Conservation (phyloP, 73 alveolate genomes). For the Tetrahymena borealis region DNA sequence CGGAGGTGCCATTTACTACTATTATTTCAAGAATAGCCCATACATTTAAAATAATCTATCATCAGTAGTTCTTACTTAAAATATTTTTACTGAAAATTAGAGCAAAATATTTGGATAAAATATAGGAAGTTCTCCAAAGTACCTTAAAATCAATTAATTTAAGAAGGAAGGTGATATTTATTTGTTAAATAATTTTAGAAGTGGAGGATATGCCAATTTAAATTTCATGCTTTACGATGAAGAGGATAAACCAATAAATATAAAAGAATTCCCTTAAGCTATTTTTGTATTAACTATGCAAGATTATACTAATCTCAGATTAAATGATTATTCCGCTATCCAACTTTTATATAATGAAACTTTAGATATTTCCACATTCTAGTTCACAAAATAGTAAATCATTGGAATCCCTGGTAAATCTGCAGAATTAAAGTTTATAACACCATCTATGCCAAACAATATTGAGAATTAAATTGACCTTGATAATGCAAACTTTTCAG, state of each 20-base stretch:
- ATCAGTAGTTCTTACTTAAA: not conserved
- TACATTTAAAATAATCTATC: not conserved
- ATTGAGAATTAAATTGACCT: too few relatives aligned
- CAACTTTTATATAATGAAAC: not conserved
- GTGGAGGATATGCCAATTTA: not conserved
- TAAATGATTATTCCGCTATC: not conserved
- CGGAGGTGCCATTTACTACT: not conserved
- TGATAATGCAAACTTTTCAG: too few relatives aligned
- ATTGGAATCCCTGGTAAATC: not conserved
- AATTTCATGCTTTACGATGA: not conserved
- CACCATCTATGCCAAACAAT: slow-evolving; percentile 2
- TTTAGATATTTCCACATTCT: not conserved
- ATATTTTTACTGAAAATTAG: not conserved
- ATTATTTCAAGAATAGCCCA: not conserved
- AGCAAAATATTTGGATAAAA: not conserved
- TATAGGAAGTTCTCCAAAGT: not conserved
- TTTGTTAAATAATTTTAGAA: not conserved
- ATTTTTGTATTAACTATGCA: not conserved
- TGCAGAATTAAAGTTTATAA: not conserved
- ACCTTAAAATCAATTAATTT: not conserved
- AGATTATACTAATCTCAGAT: not conserved
- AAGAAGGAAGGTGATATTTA: not conserved
- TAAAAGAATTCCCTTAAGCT: not conserved
- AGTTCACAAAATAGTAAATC: not conserved
- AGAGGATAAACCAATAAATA: not conserved